These are phyloP conservation scores for Boletus subparvulus DNA, from an alignment of 768 basidiomycete species.

Conservation along the genomic window DNA sequence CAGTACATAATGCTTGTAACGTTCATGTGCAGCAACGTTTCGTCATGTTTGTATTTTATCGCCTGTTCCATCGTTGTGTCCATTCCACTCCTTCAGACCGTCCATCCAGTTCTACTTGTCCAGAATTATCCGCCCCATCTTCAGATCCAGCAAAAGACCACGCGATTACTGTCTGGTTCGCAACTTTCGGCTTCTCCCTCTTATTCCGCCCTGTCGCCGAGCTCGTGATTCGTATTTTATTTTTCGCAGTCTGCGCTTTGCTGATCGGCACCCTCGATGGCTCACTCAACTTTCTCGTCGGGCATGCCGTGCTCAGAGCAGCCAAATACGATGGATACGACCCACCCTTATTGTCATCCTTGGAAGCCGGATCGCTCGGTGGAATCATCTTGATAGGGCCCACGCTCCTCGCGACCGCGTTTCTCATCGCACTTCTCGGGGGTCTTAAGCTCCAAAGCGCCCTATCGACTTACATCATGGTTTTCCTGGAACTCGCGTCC, in stretches of 20 bases:
- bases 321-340: slow-evolving; percentile 13
- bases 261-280: slow-evolving; percentile 7
- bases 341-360: slow-evolving; percentile 1
- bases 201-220: slow-evolving; percentile 9
- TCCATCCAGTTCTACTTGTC: background rate
- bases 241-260: slow-evolving; percentile 2
- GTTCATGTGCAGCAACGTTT: background rate
- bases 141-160: slow-evolving; percentile 4
- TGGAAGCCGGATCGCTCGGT: slow-evolving; percentile 14
- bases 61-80: slow-evolving; percentile 8
- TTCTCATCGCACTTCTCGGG: slow-evolving; percentile 5
- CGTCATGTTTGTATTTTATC: slow-evolving; percentile 13
- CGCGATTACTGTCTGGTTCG: slow-evolving; percentile 10
- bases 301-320: slow-evolving; percentile 13
- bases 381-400: slow-evolving; percentile 14
- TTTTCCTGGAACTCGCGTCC: slow-evolving; percentile 12
- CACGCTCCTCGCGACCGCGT: background rate
- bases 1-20: background rate
- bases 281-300: slow-evolving; percentile 10
- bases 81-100: background rate
- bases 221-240: slow-evolving; percentile 8
- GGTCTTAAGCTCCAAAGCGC: background rate
- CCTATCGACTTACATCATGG: background rate
- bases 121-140: background rate
- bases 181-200: slow-evolving; percentile 10